Evolutionary conservation across 2,329 filamentous ascomycete genomes (phyloP).

Genomic region (Catunica adiposa): DNA sequence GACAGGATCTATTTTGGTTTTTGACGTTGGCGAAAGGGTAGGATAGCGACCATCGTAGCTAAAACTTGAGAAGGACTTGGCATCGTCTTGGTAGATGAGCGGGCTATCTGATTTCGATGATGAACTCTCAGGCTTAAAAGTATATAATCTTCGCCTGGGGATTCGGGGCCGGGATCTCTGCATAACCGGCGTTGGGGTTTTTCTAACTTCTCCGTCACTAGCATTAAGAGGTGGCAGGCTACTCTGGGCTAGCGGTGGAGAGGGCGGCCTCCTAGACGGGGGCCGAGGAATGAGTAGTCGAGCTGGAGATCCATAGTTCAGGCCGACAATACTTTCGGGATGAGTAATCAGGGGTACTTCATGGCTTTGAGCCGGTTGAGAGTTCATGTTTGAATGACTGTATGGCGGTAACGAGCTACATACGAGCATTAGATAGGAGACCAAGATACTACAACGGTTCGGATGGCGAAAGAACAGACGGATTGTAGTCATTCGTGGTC

Average conservation of each 20-base stretch:
- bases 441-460: too few species aligned
- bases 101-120: neutral
- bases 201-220: neutral
- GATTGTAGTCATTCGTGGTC: too few species aligned
- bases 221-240: too few species aligned
- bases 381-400: too few species aligned
- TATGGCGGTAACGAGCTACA: too few species aligned
- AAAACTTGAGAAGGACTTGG: neutral
- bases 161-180: slow-evolving; percentile 7
- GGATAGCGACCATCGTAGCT: slow-evolving; percentile 1
- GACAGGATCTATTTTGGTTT: neutral
- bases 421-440: too few species aligned
- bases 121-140: neutral
- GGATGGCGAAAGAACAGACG: too few species aligned
- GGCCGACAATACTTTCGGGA: too few species aligned
- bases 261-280: neutral
- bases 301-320: too few species aligned
- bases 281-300: neutral
- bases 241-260: neutral
- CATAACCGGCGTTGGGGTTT: slow-evolving; percentile 6
- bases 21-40: neutral
- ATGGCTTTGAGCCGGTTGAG: too few species aligned
- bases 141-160: neutral
- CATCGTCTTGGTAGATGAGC: neutral
- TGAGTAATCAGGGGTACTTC: too few species aligned